These are phyloP conservation scores for Calycina marina DNA, from an alignment of 2,329 filamentous ascomycete genomes.

Conservation along the genomic window DNA sequence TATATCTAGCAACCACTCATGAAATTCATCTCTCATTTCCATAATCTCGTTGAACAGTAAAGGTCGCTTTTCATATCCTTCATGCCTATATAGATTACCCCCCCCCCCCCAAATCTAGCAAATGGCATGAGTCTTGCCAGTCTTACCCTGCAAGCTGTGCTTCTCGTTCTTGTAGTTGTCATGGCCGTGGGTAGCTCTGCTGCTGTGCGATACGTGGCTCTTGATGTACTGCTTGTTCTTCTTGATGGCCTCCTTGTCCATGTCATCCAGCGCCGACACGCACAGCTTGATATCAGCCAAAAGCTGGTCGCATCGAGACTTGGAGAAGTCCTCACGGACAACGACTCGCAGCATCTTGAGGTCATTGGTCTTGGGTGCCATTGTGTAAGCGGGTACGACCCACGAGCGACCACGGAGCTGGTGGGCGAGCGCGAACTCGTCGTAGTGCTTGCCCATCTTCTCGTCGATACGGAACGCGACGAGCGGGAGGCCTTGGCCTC, in stretches of 20 bases:
- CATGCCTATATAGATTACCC: not conserved
- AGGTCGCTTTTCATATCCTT: no score
- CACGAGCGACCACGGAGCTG: conserved; percentile 76
- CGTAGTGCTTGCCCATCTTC: conserved; percentile 40
- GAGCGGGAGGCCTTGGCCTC: conserved; percentile 68
- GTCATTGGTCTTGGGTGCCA: conserved; percentile 57
- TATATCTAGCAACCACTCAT: no score
- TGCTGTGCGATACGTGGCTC: conserved; percentile 35
- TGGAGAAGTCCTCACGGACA: conserved; percentile 82
- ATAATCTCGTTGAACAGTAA: not conserved
- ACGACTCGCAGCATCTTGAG: conserved; percentile 90
- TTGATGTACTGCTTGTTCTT: conserved; percentile 53
- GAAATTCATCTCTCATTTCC: not conserved
- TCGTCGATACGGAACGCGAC: conserved; percentile 72
- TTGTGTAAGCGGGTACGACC: conserved; percentile 93
- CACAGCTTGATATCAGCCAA: conserved; percentile 69
- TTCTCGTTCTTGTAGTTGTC: conserved; percentile 51
- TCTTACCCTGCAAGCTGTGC: conserved; percentile 80
- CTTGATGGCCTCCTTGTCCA: conserved; percentile 59
- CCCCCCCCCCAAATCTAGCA: conserved; percentile 38
- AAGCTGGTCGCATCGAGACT: conserved; percentile 65
- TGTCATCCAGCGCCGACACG: conserved; percentile 52
- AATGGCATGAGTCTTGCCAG: conserved; percentile 76
- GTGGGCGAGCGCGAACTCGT: conserved; percentile 70
- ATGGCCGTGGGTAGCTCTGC: conserved; percentile 35